phyloP scores from a whole-genome alignment of 768 basidiomycete species.

The Chlorophyllum brunneum region DNA sequence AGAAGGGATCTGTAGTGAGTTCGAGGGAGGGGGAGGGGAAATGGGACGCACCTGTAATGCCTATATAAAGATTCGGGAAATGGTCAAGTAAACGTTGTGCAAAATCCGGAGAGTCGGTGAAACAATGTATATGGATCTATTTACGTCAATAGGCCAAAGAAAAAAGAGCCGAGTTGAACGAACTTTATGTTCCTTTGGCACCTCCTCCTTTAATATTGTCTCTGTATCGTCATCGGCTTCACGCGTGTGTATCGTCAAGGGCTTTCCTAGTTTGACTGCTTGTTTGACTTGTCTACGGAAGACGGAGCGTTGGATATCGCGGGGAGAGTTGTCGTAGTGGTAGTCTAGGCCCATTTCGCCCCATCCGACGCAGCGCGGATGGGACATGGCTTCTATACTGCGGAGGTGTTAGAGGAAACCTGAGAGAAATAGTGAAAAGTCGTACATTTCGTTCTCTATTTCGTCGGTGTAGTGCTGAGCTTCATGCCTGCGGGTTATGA shows the following conservation, averaged over 20 bases:
- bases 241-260: conserved; percentile 82
- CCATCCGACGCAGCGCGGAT: conserved; percentile 83
- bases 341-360: conserved; percentile 89
- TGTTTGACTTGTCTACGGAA: conserved; percentile 65
- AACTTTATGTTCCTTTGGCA: conserved; percentile 69
- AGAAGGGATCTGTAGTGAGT: background rate
- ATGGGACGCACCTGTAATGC: conserved; percentile 58
- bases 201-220: conserved; percentile 68
- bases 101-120: conserved; percentile 77
- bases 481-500: conserved; percentile 50
- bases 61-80: conserved; percentile 81
- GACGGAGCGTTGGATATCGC: conserved; percentile 60
- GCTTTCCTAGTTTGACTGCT: conserved; percentile 67
- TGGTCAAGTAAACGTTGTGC: conserved; percentile 66
- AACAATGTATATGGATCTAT: conserved; percentile 86
- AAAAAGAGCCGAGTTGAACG: background rate
- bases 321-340: conserved; percentile 77
- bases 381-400: conserved; percentile 71
- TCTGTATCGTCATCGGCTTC: conserved; percentile 85
- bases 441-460: conserved; percentile 67
- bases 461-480: conserved; percentile 64
- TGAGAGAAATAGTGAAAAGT: conserved; percentile 2
- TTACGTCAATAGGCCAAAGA: background rate
- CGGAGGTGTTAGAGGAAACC: background rate
- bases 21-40: background rate